phyloP scores from a whole-genome alignment of 306 rosid genomes.

The Cucurbita maxima region DNA sequence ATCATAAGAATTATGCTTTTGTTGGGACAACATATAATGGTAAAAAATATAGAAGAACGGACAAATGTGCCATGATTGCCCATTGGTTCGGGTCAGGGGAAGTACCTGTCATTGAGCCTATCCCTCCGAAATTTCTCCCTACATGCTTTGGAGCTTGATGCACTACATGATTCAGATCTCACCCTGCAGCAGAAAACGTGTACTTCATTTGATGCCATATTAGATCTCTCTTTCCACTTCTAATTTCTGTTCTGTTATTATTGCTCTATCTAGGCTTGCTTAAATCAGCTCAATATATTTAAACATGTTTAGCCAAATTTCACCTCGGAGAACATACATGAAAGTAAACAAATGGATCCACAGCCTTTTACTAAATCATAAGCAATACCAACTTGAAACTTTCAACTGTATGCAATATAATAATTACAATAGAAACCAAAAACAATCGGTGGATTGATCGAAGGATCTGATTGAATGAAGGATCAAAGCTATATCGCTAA shows the following conservation, averaged over 20 bases:
- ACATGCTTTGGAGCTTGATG: conserved; percentile 81
- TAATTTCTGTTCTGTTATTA: neutral
- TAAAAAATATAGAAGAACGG: neutral
- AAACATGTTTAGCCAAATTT: neutral
- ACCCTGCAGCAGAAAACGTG: conserved; percentile 28
- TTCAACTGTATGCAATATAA: neutral
- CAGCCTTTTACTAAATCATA: neutral
- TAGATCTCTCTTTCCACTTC: neutral
- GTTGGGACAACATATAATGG: neutral
- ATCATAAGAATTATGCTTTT: neutral
- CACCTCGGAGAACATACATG: no score
- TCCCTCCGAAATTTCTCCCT: conserved; percentile 93
- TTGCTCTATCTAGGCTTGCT: neutral
- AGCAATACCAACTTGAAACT: neutral
- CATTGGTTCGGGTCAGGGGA: neutral
- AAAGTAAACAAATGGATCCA: neutral
- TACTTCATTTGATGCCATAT: neutral
- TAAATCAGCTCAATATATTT: neutral
- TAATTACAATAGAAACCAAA: neutral
- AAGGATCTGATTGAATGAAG: no score
- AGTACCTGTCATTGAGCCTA: conserved; percentile 84
- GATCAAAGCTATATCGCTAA: neutral
- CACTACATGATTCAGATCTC: conserved; percentile 48
- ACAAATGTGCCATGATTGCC: neutral
- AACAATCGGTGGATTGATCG: neutral